A percentile compares a stretch with the other conserved stretches of the same genome.
Evolutionary conservation across 1,139 yeast genomes (phyloP).

Genomic region (Schizosaccharomyces versatilis): DNA sequence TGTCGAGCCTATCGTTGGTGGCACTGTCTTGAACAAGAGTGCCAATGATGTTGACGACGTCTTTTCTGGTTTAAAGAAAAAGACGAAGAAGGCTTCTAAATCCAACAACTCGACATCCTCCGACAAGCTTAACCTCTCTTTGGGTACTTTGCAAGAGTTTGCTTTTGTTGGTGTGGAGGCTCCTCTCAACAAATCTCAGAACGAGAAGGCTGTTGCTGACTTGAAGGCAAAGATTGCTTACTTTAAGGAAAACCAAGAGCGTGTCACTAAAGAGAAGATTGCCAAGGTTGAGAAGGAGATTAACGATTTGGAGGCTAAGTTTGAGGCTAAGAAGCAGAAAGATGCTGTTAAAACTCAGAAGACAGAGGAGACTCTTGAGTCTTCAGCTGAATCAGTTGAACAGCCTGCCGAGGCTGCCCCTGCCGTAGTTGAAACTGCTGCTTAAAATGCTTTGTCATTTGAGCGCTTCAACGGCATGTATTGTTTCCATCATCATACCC

Average conservation of each 20-base stretch:
- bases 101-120: slow-evolving; percentile 14
- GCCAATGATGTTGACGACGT: slow-evolving; percentile 36
- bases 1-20: slow-evolving; percentile 34
- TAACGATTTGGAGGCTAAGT: slow-evolving; percentile 12
- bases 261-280: slow-evolving; percentile 37
- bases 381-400: too few species aligned
- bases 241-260: slow-evolving; percentile 54
- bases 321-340: background rate
- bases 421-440: too few species aligned
- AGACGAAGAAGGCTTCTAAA: slow-evolving; percentile 25
- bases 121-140: slow-evolving; percentile 50
- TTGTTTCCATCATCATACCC: too few species aligned
- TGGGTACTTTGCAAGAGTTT: slow-evolving; percentile 57
- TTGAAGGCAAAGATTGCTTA: slow-evolving; percentile 55
- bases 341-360: background rate
- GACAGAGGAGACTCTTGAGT: too few species aligned
- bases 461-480: too few species aligned
- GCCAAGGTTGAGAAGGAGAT: slow-evolving; percentile 15
- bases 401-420: too few species aligned
- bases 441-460: too few species aligned
- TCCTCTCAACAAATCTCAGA: slow-evolving; percentile 61
- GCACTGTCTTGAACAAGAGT: slow-evolving; percentile 41
- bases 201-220: slow-evolving; percentile 39
- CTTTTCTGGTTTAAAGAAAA: slow-evolving; percentile 31
- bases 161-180: slow-evolving; percentile 56